A percentile compares a stretch with the other conserved stretches of the same genome.
Evolutionary conservation across 371 early-diverging fungal genomes (phyloP).

Genomic region (Blakeslea trispora): DNA sequence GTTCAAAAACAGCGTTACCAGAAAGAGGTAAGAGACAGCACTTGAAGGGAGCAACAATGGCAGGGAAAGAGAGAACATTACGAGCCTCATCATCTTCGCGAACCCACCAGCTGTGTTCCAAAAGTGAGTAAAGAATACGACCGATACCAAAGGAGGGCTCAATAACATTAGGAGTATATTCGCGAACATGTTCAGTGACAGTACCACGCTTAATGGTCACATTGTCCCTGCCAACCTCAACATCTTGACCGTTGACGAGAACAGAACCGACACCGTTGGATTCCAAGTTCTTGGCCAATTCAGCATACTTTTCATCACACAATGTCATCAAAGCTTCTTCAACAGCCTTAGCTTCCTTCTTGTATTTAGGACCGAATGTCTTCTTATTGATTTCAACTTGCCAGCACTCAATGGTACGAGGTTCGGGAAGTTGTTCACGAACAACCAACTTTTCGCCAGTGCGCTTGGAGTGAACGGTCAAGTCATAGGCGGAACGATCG

Average conservation of each 20-base stretch:
- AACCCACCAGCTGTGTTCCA: constrained; percentile 96
- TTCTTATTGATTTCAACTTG: constrained; percentile 91
- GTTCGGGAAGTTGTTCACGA: constrained; percentile 87
- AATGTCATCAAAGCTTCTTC: constrained; percentile 74
- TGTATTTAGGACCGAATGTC: constrained; percentile 91
- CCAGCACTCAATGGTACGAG: constrained; percentile 76
- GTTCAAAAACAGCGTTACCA: constrained; percentile 74
- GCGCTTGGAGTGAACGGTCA: constrained; percentile 89
- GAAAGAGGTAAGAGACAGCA: constrained; percentile 91
- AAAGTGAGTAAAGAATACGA: constrained; percentile 96
- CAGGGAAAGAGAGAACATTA: constrained; percentile 88
- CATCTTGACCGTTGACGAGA: constrained; percentile 70
- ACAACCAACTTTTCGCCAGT: constrained; percentile 95
- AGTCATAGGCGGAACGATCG: constrained; percentile 98
- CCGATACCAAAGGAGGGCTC: constrained; percentile 99
- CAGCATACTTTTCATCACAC: constrained; percentile 61
- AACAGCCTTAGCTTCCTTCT: constrained; percentile 90
- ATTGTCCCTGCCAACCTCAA: constrained; percentile 73
- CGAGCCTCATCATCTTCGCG: constrained; percentile 93
- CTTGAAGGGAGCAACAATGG: constrained; percentile 94
- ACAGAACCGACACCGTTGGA: constrained; percentile 50
- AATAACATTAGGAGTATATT: constrained; percentile 98
- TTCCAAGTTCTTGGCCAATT: constrained; percentile 60
- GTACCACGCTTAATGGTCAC: constrained; percentile 73
- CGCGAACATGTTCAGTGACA: constrained; percentile 86